Evolutionary conservation across 768 basidiomycete species (phyloP).

Genomic region (Trametes cingulata): DNA sequence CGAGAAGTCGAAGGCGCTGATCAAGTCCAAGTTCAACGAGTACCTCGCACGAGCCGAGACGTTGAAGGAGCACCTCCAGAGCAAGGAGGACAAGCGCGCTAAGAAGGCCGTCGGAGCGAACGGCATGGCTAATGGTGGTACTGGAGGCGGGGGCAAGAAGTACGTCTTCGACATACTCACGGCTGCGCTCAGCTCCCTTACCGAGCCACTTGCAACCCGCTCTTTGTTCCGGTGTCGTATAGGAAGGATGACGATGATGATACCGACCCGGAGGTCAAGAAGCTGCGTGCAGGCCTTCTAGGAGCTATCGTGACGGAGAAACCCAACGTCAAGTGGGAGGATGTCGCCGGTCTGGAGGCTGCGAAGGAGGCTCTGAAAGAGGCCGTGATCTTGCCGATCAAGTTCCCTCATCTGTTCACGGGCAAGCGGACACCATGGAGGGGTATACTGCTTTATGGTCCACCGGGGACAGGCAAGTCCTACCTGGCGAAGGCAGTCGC

Average conservation of each 20-base stretch:
- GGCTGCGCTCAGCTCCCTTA: background rate
- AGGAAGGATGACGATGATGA: constrained; percentile 67
- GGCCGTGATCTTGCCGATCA: constrained; percentile 99
- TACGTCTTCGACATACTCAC: constrained; percentile 28
- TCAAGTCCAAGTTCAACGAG: constrained; percentile 85
- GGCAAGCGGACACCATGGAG: constrained; percentile 98
- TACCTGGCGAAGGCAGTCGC: constrained; percentile 98
- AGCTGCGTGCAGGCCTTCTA: constrained; percentile 87
- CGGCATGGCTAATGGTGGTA: constrained; percentile 41
- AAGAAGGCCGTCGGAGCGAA: constrained; percentile 51
- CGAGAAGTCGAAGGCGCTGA: constrained; percentile 84
- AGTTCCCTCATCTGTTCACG: constrained; percentile 97
- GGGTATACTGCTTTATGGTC: constrained; percentile 95
- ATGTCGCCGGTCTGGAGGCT: constrained; percentile 93
- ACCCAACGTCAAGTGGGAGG: constrained; percentile 97
- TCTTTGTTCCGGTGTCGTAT: background rate
- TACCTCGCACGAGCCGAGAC: constrained; percentile 92
- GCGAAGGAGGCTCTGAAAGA: constrained; percentile 97
- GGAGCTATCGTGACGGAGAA: constrained; percentile 90
- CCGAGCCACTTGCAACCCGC: constrained; percentile 4
- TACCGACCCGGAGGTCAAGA: constrained; percentile 91
- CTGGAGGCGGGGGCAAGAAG: constrained; percentile 38
- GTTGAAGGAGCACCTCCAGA: constrained; percentile 79
- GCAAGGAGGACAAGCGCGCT: constrained; percentile 63
- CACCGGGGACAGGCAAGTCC: constrained; percentile 96